Conservation (phyloP, 495 filamentous ascomycete species). For the Bryoglossum gracile region DNA sequence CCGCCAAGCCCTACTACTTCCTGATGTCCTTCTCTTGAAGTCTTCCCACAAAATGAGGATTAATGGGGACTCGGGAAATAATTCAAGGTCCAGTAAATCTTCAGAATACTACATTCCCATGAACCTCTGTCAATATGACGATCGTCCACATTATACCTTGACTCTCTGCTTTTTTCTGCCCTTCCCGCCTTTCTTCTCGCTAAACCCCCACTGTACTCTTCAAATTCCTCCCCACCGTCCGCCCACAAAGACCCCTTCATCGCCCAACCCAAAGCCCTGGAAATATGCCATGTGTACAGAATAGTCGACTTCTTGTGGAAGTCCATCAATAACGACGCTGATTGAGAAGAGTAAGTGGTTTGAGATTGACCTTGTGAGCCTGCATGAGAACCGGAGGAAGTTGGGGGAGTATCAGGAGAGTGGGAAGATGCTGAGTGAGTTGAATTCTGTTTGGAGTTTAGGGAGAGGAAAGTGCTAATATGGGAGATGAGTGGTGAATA, state of each 20-base stretch:
- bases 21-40: too few species aligned
- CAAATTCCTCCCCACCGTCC: conserved; percentile 35
- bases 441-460: not conserved
- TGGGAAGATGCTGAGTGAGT: conserved; percentile 39
- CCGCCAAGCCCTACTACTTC: too few species aligned
- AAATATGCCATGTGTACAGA: conserved; percentile 34
- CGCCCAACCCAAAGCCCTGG: conserved; percentile 36
- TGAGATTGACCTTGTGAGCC: conserved; percentile 39
- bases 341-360: conserved; percentile 41
- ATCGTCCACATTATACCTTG: conserved; percentile 1
- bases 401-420: conserved; percentile 41
- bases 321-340: conserved; percentile 39
- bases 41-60: too few species aligned
- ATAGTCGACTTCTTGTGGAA: conserved; percentile 37
- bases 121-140: conserved; percentile 9
- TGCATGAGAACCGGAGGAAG: conserved; percentile 34
- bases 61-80: too few species aligned
- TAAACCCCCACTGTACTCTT: too few species aligned
- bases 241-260: conserved; percentile 35
- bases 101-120: too few species aligned
- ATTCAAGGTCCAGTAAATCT: too few species aligned
- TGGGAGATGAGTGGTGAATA: conserved; percentile 31
- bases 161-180: not conserved
- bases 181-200: not conserved
- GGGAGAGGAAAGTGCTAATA: not conserved